Percentiles rank a stretch among this genome's conserved stretches.
phyloP scores from a whole-genome alignment of 371 early-diverging fungal species.

The Gilbertella persicaria region DNA sequence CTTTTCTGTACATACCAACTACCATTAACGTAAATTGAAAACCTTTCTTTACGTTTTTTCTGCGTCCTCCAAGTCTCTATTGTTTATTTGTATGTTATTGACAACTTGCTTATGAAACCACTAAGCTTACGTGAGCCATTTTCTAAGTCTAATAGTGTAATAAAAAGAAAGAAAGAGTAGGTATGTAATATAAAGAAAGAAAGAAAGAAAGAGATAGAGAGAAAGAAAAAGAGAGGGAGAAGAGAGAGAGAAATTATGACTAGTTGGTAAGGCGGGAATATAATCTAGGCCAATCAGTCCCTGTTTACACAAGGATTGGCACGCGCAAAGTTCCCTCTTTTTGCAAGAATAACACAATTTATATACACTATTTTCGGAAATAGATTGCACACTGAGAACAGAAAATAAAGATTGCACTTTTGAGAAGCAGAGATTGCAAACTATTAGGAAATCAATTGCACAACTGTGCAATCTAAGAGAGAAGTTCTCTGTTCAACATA shows the following conservation, averaged over 20 bases:
- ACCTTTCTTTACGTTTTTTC: constrained; percentile 96
- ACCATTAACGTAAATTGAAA: constrained; percentile 96
- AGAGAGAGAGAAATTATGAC: not conserved
- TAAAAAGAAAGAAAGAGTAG: no score
- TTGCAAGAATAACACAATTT: not conserved
- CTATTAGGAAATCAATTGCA: not conserved
- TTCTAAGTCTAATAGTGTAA: not conserved
- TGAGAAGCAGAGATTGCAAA: not conserved
- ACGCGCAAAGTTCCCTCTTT: constrained; percentile 4
- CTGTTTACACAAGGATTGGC: not conserved
- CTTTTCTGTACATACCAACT: constrained; percentile 72
- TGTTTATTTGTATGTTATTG: not conserved
- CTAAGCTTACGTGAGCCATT: not conserved
- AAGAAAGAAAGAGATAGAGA: not conserved
- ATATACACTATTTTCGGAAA: not conserved
- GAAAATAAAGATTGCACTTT: not conserved
- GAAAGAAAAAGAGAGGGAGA: constrained; percentile 4
- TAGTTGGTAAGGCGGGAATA: constrained; percentile 1
- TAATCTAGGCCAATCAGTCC: not conserved
- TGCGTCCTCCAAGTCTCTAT: constrained; percentile 69
- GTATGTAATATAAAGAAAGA: not conserved
- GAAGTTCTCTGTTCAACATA: not conserved
- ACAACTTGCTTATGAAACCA: not conserved
- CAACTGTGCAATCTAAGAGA: not conserved
- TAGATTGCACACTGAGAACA: not conserved